Evolutionary conservation across 2,329 filamentous ascomycete species (phyloP).

Genomic region (Fusarium secorum): DNA sequence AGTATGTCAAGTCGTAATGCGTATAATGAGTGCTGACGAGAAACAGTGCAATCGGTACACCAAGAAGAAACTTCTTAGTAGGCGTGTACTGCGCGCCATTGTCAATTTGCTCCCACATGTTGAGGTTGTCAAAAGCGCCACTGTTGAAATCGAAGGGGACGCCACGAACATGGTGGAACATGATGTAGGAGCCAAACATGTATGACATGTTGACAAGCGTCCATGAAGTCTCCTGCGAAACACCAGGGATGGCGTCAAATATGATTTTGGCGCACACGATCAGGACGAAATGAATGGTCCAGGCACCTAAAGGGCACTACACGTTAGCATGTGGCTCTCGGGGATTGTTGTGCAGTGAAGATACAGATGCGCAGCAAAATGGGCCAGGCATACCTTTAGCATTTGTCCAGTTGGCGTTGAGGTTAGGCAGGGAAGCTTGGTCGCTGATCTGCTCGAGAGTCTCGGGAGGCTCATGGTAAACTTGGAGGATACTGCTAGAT

Average conservation of each 20-base stretch:
- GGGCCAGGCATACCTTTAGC: conserved; percentile 78
- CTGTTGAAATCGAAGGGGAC: conserved; percentile 99
- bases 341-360: not conserved
- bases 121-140: conserved; percentile 97
- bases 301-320: conserved; percentile 72
- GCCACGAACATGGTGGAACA: conserved; percentile 99
- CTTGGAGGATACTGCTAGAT: conserved; percentile 90
- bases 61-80: conserved; percentile 96
- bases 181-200: conserved; percentile 98
- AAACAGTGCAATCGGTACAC: conserved; percentile 93
- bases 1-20: conserved; percentile 96
- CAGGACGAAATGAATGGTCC: conserved; percentile 95
- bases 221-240: conserved; percentile 98
- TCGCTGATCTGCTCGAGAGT: conserved; percentile 98
- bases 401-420: conserved; percentile 99
- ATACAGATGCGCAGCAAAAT: conserved; percentile 1
- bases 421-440: conserved; percentile 90
- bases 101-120: conserved; percentile 99
- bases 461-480: conserved; percentile 97
- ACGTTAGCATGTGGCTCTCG: conserved; percentile 28
- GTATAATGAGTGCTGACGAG: conserved; percentile 98
- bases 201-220: conserved; percentile 98
- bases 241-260: conserved; percentile 94
- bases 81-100: conserved; percentile 98
- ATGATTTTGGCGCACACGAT: conserved; percentile 93